Percentiles rank a stretch among this genome's conserved stretches.
Conservation (phyloP, 129 eudicot genomes). For the Smallanthus sonchifolius region DNA sequence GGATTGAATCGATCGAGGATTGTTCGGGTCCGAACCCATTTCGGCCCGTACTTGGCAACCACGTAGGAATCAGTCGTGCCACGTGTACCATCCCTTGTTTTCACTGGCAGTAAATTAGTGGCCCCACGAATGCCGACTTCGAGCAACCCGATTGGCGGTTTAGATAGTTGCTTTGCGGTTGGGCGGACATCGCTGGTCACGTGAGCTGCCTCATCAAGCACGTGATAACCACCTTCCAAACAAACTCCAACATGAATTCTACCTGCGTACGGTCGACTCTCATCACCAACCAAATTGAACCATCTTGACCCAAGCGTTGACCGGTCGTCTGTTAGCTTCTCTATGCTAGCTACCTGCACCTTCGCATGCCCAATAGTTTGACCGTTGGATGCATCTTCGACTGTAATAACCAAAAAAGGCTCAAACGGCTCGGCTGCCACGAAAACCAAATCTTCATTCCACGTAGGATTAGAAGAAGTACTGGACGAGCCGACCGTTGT, state of each 20-base stretch:
- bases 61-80: conserved; percentile 88
- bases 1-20: conserved; percentile 83
- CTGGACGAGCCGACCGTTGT: conserved; percentile 44
- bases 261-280: conserved; percentile 59
- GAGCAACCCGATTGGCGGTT: conserved; percentile 73
- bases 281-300: conserved; percentile 67
- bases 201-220: conserved; percentile 88
- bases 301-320: conserved; percentile 73
- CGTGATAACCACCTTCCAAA: conserved; percentile 95
- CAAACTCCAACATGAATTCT: conserved; percentile 81
- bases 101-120: conserved; percentile 62
- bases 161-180: conserved; percentile 65
- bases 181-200: conserved; percentile 76
- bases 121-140: conserved; percentile 91
- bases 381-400: conserved; percentile 69
- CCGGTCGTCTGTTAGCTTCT: conserved; percentile 67
- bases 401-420: conserved; percentile 68
- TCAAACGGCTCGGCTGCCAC: conserved; percentile 98
- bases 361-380: conserved; percentile 58
- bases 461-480: conserved; percentile 59
- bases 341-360: conserved; percentile 67
- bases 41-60: conserved; percentile 86
- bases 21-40: conserved; percentile 93
- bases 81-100: conserved; percentile 78
- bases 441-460: conserved; percentile 87